These are phyloP conservation scores for Dioszegia aurantiaca DNA, from an alignment of 768 basidiomycete genomes.

Conservation along the genomic window DNA sequence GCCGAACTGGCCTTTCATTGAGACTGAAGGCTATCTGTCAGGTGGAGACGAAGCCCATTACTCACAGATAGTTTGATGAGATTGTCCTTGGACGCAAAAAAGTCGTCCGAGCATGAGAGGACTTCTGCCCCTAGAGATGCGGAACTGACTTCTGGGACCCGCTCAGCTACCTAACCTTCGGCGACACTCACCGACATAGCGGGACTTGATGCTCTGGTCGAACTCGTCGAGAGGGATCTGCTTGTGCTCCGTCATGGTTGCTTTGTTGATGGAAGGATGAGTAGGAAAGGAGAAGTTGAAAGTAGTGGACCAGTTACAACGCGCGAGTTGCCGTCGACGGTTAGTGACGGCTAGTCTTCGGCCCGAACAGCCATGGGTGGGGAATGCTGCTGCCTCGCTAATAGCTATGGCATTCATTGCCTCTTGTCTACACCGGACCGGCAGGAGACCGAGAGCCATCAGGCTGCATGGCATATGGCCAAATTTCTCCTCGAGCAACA, in stretches of 20 bases:
- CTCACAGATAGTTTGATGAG: conserved; percentile 76
- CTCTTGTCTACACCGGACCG: no score
- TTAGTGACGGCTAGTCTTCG: neutral
- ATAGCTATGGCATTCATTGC: no score
- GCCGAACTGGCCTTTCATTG: conserved; percentile 93
- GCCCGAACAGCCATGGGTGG: no score
- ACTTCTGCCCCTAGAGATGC: conserved; percentile 75
- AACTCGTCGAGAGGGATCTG: conserved; percentile 19
- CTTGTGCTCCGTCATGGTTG: conserved; percentile 10
- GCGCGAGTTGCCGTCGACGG: neutral
- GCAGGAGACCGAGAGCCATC: no score
- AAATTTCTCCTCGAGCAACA: no score
- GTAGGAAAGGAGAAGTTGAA: neutral
- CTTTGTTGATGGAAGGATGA: neutral
- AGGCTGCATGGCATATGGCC: no score
- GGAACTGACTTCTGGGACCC: conserved; percentile 76
- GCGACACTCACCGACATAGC: conserved; percentile 14
- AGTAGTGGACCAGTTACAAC: neutral
- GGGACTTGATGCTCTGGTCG: conserved; percentile 16
- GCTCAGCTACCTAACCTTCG: neutral
- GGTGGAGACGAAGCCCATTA: conserved; percentile 9
- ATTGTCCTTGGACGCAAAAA: conserved; percentile 84
- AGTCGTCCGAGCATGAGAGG: conserved; percentile 82
- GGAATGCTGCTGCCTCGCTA: no score
- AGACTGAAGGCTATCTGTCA: conserved; percentile 69